Evolutionary conservation across 2,329 filamentous ascomycete species (phyloP), one percentile per base, ranked within the genome.

Genomic region (Aspergillus pseudonomiae): DNA sequence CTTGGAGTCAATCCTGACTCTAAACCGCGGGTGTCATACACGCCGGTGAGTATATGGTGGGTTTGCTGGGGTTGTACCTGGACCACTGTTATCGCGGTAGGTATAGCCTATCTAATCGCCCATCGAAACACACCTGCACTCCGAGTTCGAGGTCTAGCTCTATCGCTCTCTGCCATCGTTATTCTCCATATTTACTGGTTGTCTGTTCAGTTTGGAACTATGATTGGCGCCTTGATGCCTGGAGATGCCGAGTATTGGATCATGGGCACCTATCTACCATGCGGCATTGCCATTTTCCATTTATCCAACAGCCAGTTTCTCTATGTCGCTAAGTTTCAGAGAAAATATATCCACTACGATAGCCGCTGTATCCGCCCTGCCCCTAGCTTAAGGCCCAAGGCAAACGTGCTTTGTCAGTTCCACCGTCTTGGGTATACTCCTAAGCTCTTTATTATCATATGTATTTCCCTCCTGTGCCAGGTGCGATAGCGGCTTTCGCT

Each of bases 201-300:
- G 34, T 65, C 74, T 11, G 73, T 73, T 34, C 75, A 80, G 63
- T 69, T 78, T 39, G 75, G 72, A 21, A 74, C 74, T 57, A 73
- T 77, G 59, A 65, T 80, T 11, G 77, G 77, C 36, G 65, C 75
- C 6, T 61, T 70, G 30, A 71, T 79, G 62, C 84, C 86, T 0
- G 85, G 85, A 59, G 78, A 82, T 24, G 80, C 80, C 19, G 85
- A 89, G 74, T 91, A 83, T 72, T 91, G 88, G 86, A 82, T 89
- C 74, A 90, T 91, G 88, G 84, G 85, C 65, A 80, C 87, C 61
- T 88, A 86, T 73, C 78, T 90, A 3, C 89, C 88, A 14, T 83
- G 87, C 56, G 88, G 88, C 30, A 86, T 91, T 61, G 88, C 86
- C 9, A 76, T 91, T 6, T 90, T 90, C 71, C 88, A 90, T 70